Percentiles rank a stretch among this genome's conserved stretches.
phyloP scores from a whole-genome alignment of 169 alveolate genomes.

The Plasmodium vivax region DNA sequence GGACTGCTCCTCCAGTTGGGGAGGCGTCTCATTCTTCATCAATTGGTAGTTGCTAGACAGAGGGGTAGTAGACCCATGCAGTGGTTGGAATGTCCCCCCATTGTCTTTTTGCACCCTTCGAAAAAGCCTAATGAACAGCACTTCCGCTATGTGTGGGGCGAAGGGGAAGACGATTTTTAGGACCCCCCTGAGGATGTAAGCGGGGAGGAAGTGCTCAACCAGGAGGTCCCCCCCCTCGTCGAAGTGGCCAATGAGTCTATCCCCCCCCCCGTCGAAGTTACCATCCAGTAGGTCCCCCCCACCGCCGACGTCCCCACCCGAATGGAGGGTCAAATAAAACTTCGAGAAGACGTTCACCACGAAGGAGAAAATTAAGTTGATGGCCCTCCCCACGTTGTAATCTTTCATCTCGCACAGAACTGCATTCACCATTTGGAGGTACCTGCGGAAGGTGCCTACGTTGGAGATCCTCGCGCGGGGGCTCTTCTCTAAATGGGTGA shows the following conservation, averaged over 20 bases:
- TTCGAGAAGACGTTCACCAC: conserved; percentile 25
- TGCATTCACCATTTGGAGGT: background rate
- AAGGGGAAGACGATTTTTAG: conserved; percentile 33
- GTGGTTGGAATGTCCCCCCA: too few relatives aligned
- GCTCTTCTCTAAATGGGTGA: background rate
- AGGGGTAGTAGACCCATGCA: background rate
- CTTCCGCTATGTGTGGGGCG: conserved; percentile 49
- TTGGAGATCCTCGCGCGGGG: background rate
- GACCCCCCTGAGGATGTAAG: conserved; percentile 22
- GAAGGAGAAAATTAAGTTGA: background rate
- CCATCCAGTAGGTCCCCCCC: too few relatives aligned
- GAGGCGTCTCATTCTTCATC: conserved; percentile 3
- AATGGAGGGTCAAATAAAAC: conserved; percentile 27
- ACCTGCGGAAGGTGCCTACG: conserved; percentile 2
- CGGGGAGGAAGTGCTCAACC: background rate
- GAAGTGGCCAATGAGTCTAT: too few relatives aligned
- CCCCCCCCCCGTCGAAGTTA: too few relatives aligned
- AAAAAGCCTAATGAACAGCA: conserved; percentile 5
- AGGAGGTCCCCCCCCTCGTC: background rate
- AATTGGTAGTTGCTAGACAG: conserved; percentile 28
- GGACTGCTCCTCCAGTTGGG: background rate
- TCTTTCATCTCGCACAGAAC: background rate
- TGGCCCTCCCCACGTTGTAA: background rate
- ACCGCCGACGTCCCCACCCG: background rate
- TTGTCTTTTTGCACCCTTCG: background rate